Evolutionary conservation across 1,284 basidiomycete genomes (phyloP), one percentile per base, ranked within the genome.

Genomic region (Trichosporon ovoides): DNA sequence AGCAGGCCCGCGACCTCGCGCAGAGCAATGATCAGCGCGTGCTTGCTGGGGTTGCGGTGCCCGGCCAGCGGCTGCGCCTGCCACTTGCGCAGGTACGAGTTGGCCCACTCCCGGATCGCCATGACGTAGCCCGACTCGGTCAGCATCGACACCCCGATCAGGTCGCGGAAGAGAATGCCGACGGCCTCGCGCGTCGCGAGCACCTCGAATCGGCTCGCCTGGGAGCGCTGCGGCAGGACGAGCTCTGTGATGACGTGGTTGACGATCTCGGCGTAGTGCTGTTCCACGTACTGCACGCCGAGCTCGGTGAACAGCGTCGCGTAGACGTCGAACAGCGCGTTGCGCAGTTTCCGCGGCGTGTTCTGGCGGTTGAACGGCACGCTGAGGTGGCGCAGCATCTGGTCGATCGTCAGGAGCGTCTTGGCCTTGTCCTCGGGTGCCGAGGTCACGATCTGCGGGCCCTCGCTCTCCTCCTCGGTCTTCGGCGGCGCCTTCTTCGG

Each of bases 81-180:
- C 91, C 92, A 98, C 59, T 88, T 84, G 71, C 89, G 91, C 56
- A 97, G 80, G 69, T 92, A 96, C 6, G 82, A 80, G 52, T 81
- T 85, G 0, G 88, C 86, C 50, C 97, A 79, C 64, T 95, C 92
- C 65, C 89, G 87, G 31, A 97, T 89, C 0, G 94, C 95, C 35
- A 83, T 81, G 52, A 97, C 94, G 76, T 98, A 94, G 0, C 88
- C 92, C 65, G 92, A 90, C 71, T 98, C 94, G 57, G 88, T 88
- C 52, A 98, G 78, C 82, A 98, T 87, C 56, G 91, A 81, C 6
- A 88, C 85, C 1, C 89, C 91, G 50, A 98, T 85, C 31, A 97
- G 82, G 66, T 95, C 89, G 43, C 92, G 82, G 34, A 98, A 77
- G 11, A 98, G 71, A 35, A 91, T 82, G 2, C 84, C 84, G 34